Percentiles rank a stretch among this genome's conserved stretches.
phyloP scores from a whole-genome alignment of 2,329 filamentous ascomycete genomes.

The Neonectria sp. region DNA sequence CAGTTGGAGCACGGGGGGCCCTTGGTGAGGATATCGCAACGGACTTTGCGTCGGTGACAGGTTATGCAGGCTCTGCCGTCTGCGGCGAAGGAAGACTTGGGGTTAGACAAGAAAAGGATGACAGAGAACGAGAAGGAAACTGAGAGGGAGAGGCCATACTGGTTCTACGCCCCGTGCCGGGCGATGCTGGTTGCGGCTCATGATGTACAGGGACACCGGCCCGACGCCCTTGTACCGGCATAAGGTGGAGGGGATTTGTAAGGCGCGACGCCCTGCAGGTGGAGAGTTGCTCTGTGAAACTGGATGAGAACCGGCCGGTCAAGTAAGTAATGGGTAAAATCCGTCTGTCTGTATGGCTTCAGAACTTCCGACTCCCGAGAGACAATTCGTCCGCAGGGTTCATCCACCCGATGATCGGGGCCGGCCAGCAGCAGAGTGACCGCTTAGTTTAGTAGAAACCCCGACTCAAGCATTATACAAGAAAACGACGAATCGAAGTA shows the following conservation, averaged over 20 bases:
- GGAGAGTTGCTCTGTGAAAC: not conserved
- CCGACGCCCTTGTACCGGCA: slow-evolving; percentile 19
- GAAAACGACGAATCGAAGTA: not conserved
- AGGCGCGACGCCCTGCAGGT: slow-evolving; percentile 9
- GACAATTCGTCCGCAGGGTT: not conserved
- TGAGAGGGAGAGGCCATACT: slow-evolving; percentile 18
- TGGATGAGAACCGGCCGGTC: not conserved
- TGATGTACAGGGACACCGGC: slow-evolving; percentile 2
- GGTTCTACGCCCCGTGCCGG: slow-evolving; percentile 14
- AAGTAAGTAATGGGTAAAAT: not conserved
- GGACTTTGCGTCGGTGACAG: slow-evolving; percentile 66
- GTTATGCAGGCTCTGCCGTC: slow-evolving; percentile 61
- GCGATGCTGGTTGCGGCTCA: slow-evolving; percentile 6
- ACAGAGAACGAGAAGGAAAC: not conserved
- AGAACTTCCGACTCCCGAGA: not conserved
- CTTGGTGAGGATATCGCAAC: slow-evolving; percentile 63
- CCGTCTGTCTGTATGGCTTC: not conserved
- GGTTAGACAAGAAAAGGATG: not conserved
- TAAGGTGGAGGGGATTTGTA: slow-evolving; percentile 3
- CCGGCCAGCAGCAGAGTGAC: not conserved
- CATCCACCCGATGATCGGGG: not conserved
- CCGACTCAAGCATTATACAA: not conserved
- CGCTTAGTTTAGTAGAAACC: not conserved
- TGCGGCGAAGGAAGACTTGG: slow-evolving; percentile 24
- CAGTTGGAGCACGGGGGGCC: slow-evolving; percentile 66